phyloP scores from a whole-genome alignment of 2,329 filamentous ascomycete species.

The Fonsecaea multimorphosa region DNA sequence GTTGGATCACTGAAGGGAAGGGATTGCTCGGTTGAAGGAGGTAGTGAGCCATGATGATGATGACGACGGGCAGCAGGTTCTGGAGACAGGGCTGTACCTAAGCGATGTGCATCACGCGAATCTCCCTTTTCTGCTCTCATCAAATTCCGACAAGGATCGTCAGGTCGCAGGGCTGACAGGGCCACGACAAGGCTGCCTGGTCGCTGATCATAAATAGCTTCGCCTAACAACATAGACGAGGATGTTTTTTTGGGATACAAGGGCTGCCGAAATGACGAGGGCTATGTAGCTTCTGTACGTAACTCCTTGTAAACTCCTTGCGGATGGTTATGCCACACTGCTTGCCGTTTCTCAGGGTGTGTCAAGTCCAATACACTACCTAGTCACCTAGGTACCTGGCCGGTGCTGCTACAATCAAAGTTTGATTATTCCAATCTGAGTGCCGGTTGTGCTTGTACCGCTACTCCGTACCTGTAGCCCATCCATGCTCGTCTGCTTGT shows the following conservation, averaged over 20 bases:
- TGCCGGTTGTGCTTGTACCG: neutral
- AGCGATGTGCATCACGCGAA: slow-evolving; percentile 6
- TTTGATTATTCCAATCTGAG: slow-evolving; percentile 2
- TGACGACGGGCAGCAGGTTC: neutral
- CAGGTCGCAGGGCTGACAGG: slow-evolving; percentile 10
- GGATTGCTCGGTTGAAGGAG: neutral
- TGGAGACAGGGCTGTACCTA: neutral
- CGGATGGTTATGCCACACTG: neutral
- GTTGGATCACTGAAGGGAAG: neutral
- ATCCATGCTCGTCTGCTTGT: too few relatives aligned
- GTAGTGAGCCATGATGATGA: too few relatives aligned
- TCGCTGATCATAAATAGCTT: slow-evolving; percentile 11
- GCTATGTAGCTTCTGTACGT: neutral
- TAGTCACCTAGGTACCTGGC: too few relatives aligned
- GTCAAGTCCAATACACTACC: neutral
- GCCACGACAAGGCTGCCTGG: slow-evolving; percentile 20
- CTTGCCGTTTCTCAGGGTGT: neutral
- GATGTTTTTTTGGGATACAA: neutral
- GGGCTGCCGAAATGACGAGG: neutral
- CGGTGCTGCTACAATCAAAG: neutral
- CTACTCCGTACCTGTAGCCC: neutral
- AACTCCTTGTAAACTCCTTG: neutral
- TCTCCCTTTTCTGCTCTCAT: neutral
- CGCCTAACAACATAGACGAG: neutral
- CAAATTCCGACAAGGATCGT: neutral